Evolutionary conservation across 2,329 filamentous ascomycete species (phyloP).

Genomic region (Coniochaeta prunicola): DNA sequence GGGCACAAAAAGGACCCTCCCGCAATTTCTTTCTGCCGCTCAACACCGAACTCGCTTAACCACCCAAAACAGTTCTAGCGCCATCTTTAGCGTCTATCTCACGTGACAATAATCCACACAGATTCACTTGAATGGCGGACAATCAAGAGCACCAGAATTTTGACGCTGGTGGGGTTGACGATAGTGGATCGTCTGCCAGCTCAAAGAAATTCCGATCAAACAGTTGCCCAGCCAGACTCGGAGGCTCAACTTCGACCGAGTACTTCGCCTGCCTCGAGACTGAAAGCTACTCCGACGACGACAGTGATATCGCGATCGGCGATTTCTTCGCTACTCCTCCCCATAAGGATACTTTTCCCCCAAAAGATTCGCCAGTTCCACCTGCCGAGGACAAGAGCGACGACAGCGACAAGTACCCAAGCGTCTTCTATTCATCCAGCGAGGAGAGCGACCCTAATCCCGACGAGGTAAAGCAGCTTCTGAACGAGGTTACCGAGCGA

Average conservation of each 20-base stretch:
- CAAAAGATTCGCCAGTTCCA: background rate
- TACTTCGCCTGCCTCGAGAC: background rate
- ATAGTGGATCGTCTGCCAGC: background rate
- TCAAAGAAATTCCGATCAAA: background rate
- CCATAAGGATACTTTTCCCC: background rate
- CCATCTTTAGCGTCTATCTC: constrained; percentile 1
- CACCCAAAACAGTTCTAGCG: constrained; percentile 14
- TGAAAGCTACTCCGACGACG: background rate
- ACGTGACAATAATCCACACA: constrained; percentile 10
- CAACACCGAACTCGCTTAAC: constrained; percentile 31
- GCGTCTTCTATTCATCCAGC: background rate
- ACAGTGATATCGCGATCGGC: background rate
- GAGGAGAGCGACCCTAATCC: background rate
- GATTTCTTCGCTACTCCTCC: background rate
- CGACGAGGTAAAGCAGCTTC: background rate
- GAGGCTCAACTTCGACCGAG: background rate
- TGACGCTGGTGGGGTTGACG: constrained; percentile 4
- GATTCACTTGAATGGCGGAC: constrained; percentile 6
- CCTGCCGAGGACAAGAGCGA: background rate
- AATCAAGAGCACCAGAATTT: constrained; percentile 6
- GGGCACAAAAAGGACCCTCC: background rate
- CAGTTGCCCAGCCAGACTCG: background rate
- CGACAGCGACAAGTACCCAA: background rate
- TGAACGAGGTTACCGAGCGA: background rate
- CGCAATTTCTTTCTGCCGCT: background rate